Base-by-base conservation (phyloP, 2,329 filamentous ascomycete species). In the Alternaria dauci region DNA sequence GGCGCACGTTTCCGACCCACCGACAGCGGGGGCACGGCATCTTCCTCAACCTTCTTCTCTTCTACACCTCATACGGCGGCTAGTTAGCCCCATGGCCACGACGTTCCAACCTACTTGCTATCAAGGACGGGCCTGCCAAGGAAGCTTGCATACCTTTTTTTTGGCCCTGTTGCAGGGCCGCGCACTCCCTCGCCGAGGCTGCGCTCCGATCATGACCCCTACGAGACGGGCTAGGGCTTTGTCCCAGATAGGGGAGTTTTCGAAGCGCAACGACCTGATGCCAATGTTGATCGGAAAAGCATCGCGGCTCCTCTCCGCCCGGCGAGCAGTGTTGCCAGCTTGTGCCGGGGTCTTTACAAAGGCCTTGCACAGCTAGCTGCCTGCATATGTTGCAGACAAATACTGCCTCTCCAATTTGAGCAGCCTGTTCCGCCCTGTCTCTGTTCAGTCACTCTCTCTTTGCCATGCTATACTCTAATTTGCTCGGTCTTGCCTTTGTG, bases 401-500 rank as follows among this genome's bases (percentile, higher is more conserved):
- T 61, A 61, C 56, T 39, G 32, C 47, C 50, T 52, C 28, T 52
- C 43, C 41, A 42, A 42, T 36, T 48, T 59, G 52, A 46, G 28
- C 44, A 39, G 32, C 36, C 46, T 51, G 34, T 50, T 52, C 51
- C 26, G 62, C 54, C 41, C 46, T 46, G 41, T 54, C 36, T 36
- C 52, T 52, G 42, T 62, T 32, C 51, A 43, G 48, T 59, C 69
- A 34, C 46, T 62, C 60, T 43, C 64, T 63, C 47, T 58, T 52
- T 56, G 63, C 50, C 47, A 68, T 69, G 66, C 48, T 65, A 38
- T 47, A 32, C 30, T 42, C 59, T 9, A 48, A 39, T 42, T 47
- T 60, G 41, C 54, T 68, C 50, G 30, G 65, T 34, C 58, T 65
- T 41, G 32, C 66, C 54, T 52, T 73, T 41, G 39, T 67, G 25